Base-by-base conservation (phyloP, 1,139 yeast species). In the Arxiozyma slooffiae region DNA sequence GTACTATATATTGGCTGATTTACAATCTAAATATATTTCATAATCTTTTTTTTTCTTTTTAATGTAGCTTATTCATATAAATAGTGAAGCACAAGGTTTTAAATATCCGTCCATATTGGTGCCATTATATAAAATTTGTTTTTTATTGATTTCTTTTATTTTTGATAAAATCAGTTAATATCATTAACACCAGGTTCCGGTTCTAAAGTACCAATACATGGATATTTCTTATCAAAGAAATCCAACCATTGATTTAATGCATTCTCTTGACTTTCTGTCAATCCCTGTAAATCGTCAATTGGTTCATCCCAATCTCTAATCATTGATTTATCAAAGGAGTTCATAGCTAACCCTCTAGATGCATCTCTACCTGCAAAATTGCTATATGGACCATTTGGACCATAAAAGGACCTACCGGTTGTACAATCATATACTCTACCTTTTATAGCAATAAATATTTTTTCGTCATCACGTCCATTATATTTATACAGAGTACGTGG, bases 311-410 rank as follows among this genome's bases (percentile, higher is more conserved):
- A 71, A 16, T 78, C 74, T 45, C 77, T 80, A 44, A 85, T 72
- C 51, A 75, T 72, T 2, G 71, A 77, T 38, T 74, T 66, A 48
- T 92, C 97, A 70, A 92, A 92, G 37, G 96, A 85, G 67, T 90
- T 92, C 62, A 79, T 74, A 1, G 97, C 97, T 55, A 92, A 76
- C 0, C 98, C 98, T 57, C 98, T 74, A 2, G 95, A 85, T 2
- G 98, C 97, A 69, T 92, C 98, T 58, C 88, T 84, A 3, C 98
- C 98, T 1, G 97, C 97, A 73, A 92, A 92, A 64, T 88, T 89
- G 52, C 85, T 83, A 68, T 92, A 92, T 0, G 97, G 96, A 0
- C 97, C 97, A 22, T 94, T 89, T 3, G 98, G 98, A 0, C 98
- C 98, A 64, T 94, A 92, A 65, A 92, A 92, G 48, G 80, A 77